Evolutionary conservation across 441 rosid species (phyloP).

Genomic region (Pelargonium cotyledonis): DNA sequence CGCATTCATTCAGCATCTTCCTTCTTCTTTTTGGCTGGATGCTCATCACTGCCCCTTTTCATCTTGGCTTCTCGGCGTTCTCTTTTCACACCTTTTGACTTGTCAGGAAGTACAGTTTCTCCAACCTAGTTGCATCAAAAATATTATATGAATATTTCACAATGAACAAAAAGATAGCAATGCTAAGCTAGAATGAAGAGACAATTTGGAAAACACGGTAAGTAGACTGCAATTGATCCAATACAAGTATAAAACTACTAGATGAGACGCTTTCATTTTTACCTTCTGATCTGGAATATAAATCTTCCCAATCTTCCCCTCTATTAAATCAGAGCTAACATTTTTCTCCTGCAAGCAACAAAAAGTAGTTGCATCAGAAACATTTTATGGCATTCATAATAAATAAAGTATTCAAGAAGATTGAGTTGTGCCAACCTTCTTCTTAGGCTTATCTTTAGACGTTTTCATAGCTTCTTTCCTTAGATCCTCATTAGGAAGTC

Average conservation of each 20-base stretch:
- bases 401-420: neutral
- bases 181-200: neutral
- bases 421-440: slow-evolving; percentile 50
- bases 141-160: neutral
- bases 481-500: slow-evolving; percentile 65
- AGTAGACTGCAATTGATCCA: neutral
- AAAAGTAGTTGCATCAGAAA: slow-evolving; percentile 12
- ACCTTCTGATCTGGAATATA: slow-evolving; percentile 94
- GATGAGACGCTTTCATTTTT: slow-evolving; percentile 3
- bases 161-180: neutral
- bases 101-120: slow-evolving; percentile 50
- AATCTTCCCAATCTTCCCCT: slow-evolving; percentile 69
- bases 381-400: neutral
- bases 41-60: slow-evolving; percentile 33
- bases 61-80: slow-evolving; percentile 72
- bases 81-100: slow-evolving; percentile 85
- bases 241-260: neutral
- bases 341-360: slow-evolving; percentile 56
- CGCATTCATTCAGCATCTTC: slow-evolving; percentile 29
- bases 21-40: slow-evolving; percentile 51
- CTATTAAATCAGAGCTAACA: slow-evolving; percentile 56
- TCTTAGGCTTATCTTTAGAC: slow-evolving; percentile 59
- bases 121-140: slow-evolving; percentile 41
- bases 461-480: slow-evolving; percentile 79
- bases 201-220: neutral